phyloP scores from a whole-genome alignment of 176 grass and related monocot genomes.

The Bromus sterilis region DNA sequence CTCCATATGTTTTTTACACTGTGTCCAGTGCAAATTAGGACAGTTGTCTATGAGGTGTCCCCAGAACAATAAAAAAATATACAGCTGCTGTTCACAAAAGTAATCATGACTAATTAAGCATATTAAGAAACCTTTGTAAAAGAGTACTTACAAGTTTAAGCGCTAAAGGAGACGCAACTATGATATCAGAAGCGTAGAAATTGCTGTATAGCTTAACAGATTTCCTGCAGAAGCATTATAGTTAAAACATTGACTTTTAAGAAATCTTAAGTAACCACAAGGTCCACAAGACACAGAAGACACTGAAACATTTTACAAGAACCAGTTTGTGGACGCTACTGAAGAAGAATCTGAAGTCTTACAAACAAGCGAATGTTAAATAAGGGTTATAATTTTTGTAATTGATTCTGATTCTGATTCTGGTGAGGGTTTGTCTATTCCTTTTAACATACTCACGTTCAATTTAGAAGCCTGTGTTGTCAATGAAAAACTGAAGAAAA shows the following conservation, averaged over 20 bases:
- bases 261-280: not conserved
- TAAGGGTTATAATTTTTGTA: not conserved
- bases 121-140: not conserved
- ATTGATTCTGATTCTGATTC: not conserved
- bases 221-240: conserved; percentile 67
- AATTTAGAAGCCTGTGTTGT: not conserved
- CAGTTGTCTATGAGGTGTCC: not conserved
- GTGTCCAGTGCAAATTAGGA: not conserved
- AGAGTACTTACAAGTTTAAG: conserved; percentile 61
- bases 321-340: not conserved
- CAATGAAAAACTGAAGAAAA: not conserved
- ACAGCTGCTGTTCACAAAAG: not conserved
- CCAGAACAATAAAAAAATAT: conserved; percentile 5
- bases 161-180: conserved; percentile 92
- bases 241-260: conserved; percentile 15
- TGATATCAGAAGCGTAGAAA: conserved; percentile 94
- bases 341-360: not conserved
- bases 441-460: not conserved
- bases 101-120: not conserved
- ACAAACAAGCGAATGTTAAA: not conserved
- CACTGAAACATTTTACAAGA: not conserved
- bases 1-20: not conserved
- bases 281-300: not conserved
- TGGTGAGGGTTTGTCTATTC: not conserved
- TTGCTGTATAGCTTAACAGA: conserved; percentile 84